Conservation (phyloP, 371 early-diverging fungal genomes). For the Rhizopus delemar region DNA sequence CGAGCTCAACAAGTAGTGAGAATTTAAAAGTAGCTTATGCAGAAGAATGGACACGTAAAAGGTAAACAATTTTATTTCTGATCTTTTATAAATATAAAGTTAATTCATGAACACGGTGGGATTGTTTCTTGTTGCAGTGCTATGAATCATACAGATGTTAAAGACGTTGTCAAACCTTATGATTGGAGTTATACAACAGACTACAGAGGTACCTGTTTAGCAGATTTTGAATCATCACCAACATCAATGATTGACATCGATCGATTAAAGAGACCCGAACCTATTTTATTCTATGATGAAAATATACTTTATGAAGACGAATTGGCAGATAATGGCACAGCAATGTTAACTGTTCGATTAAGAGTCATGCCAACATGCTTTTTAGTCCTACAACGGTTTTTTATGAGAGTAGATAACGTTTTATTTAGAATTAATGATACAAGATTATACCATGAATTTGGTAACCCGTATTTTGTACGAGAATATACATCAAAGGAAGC, state of each 20-base stretch:
- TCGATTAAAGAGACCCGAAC: slow-evolving; percentile 75
- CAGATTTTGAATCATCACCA: slow-evolving; percentile 22
- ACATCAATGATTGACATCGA: slow-evolving; percentile 68
- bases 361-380: slow-evolving; percentile 94
- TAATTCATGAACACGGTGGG: neutral
- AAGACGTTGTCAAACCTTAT: slow-evolving; percentile 84
- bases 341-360: slow-evolving; percentile 78
- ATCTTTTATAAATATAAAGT: neutral
- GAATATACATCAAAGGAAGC: slow-evolving; percentile 74
- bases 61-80: slow-evolving; percentile 38
- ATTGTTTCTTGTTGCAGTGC: slow-evolving; percentile 21
- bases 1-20: slow-evolving; percentile 59
- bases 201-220: slow-evolving; percentile 67
- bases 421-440: slow-evolving; percentile 87
- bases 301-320: slow-evolving; percentile 94
- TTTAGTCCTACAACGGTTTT: slow-evolving; percentile 83
- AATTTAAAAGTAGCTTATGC: slow-evolving; percentile 83
- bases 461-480: slow-evolving; percentile 59
- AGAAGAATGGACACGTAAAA: slow-evolving; percentile 79
- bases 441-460: slow-evolving; percentile 86
- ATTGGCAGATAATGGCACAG: slow-evolving; percentile 92
- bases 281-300: slow-evolving; percentile 90
- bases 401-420: slow-evolving; percentile 93
- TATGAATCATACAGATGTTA: slow-evolving; percentile 70
- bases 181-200: slow-evolving; percentile 93